These are phyloP conservation scores for Stachybotrys chartarum DNA, from an alignment of 2,329 filamentous ascomycete species.

Conservation along the genomic window DNA sequence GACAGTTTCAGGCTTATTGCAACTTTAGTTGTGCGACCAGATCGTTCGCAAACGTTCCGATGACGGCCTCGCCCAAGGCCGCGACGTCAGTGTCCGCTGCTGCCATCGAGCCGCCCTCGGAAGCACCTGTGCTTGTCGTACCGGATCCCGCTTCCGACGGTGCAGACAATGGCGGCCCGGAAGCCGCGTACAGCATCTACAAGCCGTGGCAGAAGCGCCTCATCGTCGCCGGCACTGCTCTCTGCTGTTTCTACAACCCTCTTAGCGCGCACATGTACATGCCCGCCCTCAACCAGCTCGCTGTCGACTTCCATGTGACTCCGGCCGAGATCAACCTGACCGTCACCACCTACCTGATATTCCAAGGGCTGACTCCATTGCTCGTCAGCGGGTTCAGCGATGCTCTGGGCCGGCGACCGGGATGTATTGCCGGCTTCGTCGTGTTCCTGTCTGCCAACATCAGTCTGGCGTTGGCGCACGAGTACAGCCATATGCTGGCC, in stretches of 20 bases:
- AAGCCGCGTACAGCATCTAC: neutral
- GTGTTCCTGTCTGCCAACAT: constrained; percentile 41
- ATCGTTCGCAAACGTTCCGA: neutral
- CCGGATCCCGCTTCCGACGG: neutral
- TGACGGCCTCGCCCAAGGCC: neutral
- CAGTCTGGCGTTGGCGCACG: constrained; percentile 33
- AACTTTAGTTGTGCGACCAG: neutral
- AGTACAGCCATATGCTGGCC: constrained; percentile 33
- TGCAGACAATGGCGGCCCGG: neutral
- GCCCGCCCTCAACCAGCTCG: constrained; percentile 37
- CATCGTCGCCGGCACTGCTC: neutral
- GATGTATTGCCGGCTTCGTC: constrained; percentile 36
- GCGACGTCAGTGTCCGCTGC: neutral
- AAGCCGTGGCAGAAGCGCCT: constrained; percentile 1
- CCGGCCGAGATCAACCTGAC: constrained; percentile 33
- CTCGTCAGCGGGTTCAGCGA: constrained; percentile 44
- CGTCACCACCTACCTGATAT: constrained; percentile 40
- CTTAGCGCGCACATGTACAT: constrained; percentile 27
- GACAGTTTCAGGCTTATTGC: too few species aligned
- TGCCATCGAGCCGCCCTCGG: neutral
- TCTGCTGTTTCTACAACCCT: neutral
- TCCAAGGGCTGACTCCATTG: constrained; percentile 47
- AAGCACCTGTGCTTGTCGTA: neutral
- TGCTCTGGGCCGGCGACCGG: constrained; percentile 32
- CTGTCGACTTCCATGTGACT: constrained; percentile 32